Percentiles rank a stretch among this genome's conserved stretches.
Evolutionary conservation across 768 basidiomycete genomes (phyloP).

Genomic region (Tylopilus balloui): DNA sequence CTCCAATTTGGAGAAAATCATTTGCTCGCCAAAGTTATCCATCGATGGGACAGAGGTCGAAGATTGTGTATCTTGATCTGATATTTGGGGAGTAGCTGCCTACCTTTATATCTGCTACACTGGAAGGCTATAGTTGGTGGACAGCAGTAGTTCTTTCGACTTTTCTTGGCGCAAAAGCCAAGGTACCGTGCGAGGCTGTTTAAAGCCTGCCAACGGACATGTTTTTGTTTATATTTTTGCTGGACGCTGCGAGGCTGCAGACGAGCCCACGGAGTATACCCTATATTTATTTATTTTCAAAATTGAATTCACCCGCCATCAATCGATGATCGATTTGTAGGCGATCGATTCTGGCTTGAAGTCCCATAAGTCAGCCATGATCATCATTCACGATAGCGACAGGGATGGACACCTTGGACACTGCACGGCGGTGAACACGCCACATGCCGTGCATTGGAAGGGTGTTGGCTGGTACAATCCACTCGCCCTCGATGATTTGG

Average conservation of each 20-base stretch:
- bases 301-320: not conserved
- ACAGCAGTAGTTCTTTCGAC: too few relatives aligned
- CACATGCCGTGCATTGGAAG: slow-evolving; percentile 2
- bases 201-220: too few relatives aligned
- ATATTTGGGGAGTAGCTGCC: too few relatives aligned
- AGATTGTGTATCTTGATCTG: not conserved
- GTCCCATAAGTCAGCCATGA: not conserved
- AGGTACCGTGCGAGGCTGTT: too few relatives aligned
- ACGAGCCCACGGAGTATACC: too few relatives aligned
- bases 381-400: not conserved
- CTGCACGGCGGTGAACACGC: not conserved
- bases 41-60: not conserved
- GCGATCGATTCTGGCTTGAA: not conserved
- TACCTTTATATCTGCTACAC: not conserved
- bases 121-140: too few relatives aligned
- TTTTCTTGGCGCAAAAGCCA: too few relatives aligned
- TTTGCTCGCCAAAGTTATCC: not conserved
- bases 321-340: not conserved
- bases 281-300: too few relatives aligned
- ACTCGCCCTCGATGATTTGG: not conserved
- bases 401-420: not conserved
- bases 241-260: too few relatives aligned
- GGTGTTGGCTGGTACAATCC: not conserved
- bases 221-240: too few relatives aligned
- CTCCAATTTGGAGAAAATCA: not conserved